phyloP scores from a whole-genome alignment of 306 rosid genomes.

The Albizia julibrissin region DNA sequence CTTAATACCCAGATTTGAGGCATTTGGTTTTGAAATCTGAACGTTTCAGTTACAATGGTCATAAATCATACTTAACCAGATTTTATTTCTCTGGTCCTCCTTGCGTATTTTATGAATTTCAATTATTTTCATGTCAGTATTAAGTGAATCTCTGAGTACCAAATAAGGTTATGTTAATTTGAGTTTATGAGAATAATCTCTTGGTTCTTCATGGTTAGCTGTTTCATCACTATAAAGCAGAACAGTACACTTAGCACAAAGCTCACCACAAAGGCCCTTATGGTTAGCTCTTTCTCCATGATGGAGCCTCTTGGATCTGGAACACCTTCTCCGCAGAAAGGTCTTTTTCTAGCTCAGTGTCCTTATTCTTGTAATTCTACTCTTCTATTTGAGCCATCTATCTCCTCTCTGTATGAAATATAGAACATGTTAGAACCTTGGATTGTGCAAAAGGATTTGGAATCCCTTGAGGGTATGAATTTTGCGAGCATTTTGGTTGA shows the following conservation, averaged over 20 bases:
- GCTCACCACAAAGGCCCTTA: conserved; percentile 58
- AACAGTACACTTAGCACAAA: conserved; percentile 48
- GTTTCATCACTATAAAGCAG: conserved; percentile 59
- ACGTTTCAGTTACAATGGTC: too few species aligned
- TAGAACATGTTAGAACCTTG: not conserved
- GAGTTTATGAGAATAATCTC: conserved; percentile 24
- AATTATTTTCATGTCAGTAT: not conserved
- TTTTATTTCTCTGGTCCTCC: too few species aligned
- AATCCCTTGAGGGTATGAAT: not conserved
- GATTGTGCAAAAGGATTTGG: not conserved
- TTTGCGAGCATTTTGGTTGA: not conserved
- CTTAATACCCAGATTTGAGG: too few species aligned
- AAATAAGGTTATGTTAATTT: not conserved
- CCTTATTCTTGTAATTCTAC: conserved; percentile 15
- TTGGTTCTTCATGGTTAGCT: conserved; percentile 25
- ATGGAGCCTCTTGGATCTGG: conserved; percentile 43
- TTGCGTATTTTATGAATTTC: not conserved
- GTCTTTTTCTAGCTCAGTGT: conserved; percentile 24
- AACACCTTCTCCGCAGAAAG: conserved; percentile 50
- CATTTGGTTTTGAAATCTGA: too few species aligned
- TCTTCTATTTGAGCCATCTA: conserved; percentile 38
- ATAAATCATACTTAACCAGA: too few species aligned
- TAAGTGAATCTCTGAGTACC: not conserved
- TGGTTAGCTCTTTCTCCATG: conserved; percentile 53
- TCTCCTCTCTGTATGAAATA: not conserved